Base-by-base conservation (phyloP, 441 rosid genomes). In the Gossypium davidsonii region DNA sequence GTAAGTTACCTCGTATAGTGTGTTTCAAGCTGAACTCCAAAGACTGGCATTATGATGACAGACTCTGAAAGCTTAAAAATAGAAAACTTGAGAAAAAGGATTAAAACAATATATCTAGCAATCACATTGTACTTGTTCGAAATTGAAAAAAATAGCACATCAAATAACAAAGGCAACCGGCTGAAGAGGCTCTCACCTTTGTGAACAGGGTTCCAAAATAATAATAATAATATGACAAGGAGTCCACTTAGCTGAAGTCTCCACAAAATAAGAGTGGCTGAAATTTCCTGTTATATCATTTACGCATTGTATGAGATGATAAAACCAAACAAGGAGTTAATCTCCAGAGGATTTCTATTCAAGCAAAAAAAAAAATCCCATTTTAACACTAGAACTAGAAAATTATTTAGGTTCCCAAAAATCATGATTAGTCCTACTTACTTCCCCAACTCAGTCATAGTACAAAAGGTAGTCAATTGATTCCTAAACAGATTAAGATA, bases 1-100 rank as follows among this genome's bases (percentile, higher is more conserved):
- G 61, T 25, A 34, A 48, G 58, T 14, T 83, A 93, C 99, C 97
- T 89, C 53, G 67, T 20, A 86, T 87, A 88, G 64, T 88, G 90
- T 28, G 95, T 93, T 81, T 93, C 91, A 46, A 95, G 93, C 80
- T 95, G 99, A 79, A 93, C 86, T 72, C 97, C 98, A 74, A 91
- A 90, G 71, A 85, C 79, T 70, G 98, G 92, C 85, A 90, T 83
- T 77, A 90, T 82, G 68, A 89, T 76, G 56, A 93, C 91, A 75
- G 97, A 87, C 77, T 93, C 99, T 95, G 88, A 71, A 81, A 67
- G 75, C 71, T 70, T 78, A 80, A 72, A 72, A 75, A 68, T 26
- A 76, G 25, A 63, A 39, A 78, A 59, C 34, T 58, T 4, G 74
- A 69, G 72, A 73, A 74, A 70, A 58, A 6, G 6, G 56, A 51